These are phyloP conservation scores for Mycena galericulata DNA, from an alignment of 768 basidiomycete species.

Conservation along the genomic window DNA sequence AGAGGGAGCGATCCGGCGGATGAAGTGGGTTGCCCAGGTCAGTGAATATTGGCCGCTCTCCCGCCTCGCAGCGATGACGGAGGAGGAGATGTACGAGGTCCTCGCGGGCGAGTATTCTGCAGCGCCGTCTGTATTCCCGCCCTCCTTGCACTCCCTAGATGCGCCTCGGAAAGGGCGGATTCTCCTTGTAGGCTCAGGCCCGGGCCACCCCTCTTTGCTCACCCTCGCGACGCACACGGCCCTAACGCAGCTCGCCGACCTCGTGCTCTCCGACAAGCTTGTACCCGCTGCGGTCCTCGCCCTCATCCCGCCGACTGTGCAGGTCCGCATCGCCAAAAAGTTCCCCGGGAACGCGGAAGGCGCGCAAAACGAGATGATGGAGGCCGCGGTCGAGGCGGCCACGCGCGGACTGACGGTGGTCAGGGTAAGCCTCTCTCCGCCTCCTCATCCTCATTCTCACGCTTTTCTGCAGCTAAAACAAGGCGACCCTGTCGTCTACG, in stretches of 20 bases:
- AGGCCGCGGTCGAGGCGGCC: conserved; percentile 88
- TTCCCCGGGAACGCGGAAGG: conserved; percentile 98
- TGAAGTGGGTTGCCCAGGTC: conserved; percentile 95
- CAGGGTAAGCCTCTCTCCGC: conserved; percentile 62
- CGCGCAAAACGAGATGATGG: conserved; percentile 96
- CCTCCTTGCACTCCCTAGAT: conserved; percentile 50
- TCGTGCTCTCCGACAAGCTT: conserved; percentile 96
- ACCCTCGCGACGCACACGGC: conserved; percentile 88
- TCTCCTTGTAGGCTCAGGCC: conserved; percentile 92
- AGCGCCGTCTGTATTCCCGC: conserved; percentile 30
- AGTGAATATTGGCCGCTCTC: conserved; percentile 96
- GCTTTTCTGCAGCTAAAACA: conserved; percentile 82
- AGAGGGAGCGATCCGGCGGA: conserved; percentile 71
- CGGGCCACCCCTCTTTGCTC: conserved; percentile 93
- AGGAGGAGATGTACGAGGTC: conserved; percentile 74
- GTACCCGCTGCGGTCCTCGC: conserved; percentile 90
- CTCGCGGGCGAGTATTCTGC: conserved; percentile 55
- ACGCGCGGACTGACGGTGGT: conserved; percentile 86
- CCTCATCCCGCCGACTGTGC: conserved; percentile 78
- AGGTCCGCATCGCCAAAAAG: conserved; percentile 92
- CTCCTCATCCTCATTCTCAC: neutral
- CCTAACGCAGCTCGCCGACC: conserved; percentile 82
- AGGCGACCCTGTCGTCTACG: conserved; percentile 96
- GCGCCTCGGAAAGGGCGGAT: conserved; percentile 71
- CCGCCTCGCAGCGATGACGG: conserved; percentile 76